Evolutionary conservation across 371 early-diverging fungal genomes (phyloP).

Genomic region (Dichotomocladium elegans): DNA sequence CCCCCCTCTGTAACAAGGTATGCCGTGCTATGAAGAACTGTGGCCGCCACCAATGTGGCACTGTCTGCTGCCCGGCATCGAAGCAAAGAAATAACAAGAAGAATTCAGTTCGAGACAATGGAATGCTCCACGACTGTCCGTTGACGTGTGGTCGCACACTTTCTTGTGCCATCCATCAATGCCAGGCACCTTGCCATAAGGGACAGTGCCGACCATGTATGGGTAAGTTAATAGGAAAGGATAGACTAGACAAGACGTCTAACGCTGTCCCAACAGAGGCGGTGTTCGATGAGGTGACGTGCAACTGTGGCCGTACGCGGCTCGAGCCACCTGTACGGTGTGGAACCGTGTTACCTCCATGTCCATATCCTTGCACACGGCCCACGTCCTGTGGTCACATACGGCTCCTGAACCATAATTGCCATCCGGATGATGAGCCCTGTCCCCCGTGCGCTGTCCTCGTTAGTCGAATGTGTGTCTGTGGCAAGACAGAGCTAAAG

Average conservation of each 20-base stretch:
- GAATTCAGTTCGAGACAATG: conserved; percentile 12
- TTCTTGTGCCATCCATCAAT: conserved; percentile 64
- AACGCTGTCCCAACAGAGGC: conserved; percentile 30
- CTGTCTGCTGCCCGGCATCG: conserved; percentile 54
- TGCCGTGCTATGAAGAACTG: conserved; percentile 64
- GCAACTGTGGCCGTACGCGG: conserved; percentile 72
- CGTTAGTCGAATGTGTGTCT: conserved; percentile 63
- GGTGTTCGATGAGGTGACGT: conserved; percentile 65
- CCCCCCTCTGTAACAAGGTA: conserved; percentile 56
- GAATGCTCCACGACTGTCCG: conserved; percentile 60
- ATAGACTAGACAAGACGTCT: background rate
- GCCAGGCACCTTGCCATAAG: conserved; percentile 67
- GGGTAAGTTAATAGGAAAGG: conserved; percentile 20
- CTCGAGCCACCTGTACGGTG: conserved; percentile 75
- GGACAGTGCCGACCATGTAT: conserved; percentile 71
- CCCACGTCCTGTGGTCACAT: conserved; percentile 69
- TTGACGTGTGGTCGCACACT: conserved; percentile 60
- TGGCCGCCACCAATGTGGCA: conserved; percentile 62
- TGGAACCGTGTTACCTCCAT: conserved; percentile 64
- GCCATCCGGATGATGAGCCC: conserved; percentile 67
- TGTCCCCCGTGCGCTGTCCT: conserved; percentile 77
- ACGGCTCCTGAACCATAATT: conserved; percentile 61
- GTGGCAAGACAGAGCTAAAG: conserved; percentile 64
- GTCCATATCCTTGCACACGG: conserved; percentile 64
- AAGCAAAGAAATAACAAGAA: conserved; percentile 34